Base-by-base conservation (phyloP, 352 stramenopile species). In the Stephanocyclus meneghinianus region DNA sequence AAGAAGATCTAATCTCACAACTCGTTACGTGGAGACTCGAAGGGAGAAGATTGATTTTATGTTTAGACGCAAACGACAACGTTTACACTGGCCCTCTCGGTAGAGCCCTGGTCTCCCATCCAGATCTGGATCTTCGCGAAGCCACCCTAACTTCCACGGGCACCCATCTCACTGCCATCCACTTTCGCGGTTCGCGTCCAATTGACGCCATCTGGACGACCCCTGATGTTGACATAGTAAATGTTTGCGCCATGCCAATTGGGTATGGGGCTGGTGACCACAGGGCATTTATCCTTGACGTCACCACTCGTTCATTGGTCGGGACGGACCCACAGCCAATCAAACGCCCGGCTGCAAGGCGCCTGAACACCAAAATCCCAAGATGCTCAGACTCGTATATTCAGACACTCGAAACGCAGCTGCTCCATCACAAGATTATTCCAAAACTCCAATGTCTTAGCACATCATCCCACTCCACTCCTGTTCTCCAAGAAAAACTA, bases 291-390 rank as follows among this genome's bases (percentile, higher is more conserved):
- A 26, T 26, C 21, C 21, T 26, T 26, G 21, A 26, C 21, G 21
- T 26, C 21, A 26, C 21, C 21, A 26, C 21, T 26, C 21, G 21
- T 26, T 26, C 21, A 26, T 26, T 26, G 21, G 21, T 63, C 18
- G 7, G 32, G 15, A 13, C 7, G 11, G n/a, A 29, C 18, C 8
- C 6, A 8, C 55, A n/a, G 11, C 9, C 55, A 6, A 8, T 18
- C n/a, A 5, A 56, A 56, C n/a, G 71, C 8, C 44, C 60, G 10
- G 2, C 7, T 44, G 42, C 30, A 11, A 11, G 71, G 7, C 7
- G 47, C 6, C 61, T 78, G 10, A 71, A 71, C 32, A 67, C 32
- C 26, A 45, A 48, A 16, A 40, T 69, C 40, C 71, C 60, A n/a
- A 18, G 26, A 11, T 15, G 7, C 7, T 29, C 35, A 7, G 9